Conservation (phyloP, 371 early-diverging fungal genomes). For the Lichtheimia hyalospora region DNA sequence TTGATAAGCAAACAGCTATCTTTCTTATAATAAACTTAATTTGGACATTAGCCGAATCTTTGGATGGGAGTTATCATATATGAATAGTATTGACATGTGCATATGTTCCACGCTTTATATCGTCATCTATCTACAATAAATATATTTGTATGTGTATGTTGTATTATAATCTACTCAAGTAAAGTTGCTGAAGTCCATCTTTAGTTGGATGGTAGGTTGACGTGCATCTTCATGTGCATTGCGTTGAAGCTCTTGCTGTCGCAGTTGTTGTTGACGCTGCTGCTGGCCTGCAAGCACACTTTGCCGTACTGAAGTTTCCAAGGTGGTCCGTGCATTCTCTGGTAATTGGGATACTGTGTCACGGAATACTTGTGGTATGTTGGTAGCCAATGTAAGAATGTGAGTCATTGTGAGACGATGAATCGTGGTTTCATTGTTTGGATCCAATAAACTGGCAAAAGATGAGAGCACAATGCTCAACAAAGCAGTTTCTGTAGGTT, state of each 20-base stretch:
- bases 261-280: constrained; percentile 32
- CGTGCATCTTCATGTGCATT: constrained; percentile 32
- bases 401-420: constrained; percentile 36
- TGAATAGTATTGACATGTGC: no score
- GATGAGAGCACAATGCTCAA: constrained; percentile 42
- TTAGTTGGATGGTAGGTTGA: constrained; percentile 54
- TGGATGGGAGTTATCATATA: no score
- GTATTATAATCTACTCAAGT: constrained; percentile 12
- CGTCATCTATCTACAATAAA: no score
- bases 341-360: constrained; percentile 34
- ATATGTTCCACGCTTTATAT: no score
- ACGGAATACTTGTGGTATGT: constrained; percentile 35
- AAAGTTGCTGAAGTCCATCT: constrained; percentile 54
- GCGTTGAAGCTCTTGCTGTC: constrained; percentile 10
- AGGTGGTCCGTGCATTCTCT: constrained; percentile 25
- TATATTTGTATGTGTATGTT: no score
- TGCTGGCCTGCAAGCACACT: constrained; percentile 41
- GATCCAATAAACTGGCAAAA: constrained; percentile 38
- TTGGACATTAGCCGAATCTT: no score
- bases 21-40: no score
- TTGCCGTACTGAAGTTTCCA: constrained; percentile 49
- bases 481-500: constrained; percentile 19
- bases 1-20: no score
- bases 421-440: constrained; percentile 20
- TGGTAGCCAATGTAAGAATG: constrained; percentile 38